Conservation (phyloP, 192 early-diverging fungal genomes). For the Coemansia reversa region DNA sequence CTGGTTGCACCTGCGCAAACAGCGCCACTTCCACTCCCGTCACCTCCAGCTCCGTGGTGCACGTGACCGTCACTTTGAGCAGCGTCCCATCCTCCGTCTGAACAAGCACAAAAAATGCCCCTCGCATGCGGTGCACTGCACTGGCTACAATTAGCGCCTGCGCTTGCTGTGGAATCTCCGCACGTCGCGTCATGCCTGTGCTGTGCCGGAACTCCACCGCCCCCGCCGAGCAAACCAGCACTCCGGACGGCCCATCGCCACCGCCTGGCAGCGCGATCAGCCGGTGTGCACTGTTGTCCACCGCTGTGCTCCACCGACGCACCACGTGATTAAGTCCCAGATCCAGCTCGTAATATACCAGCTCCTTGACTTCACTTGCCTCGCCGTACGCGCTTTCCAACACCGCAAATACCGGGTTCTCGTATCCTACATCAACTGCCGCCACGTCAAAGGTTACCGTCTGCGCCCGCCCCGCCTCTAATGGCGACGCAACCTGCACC, state of each 20-base stretch:
- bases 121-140: slow-evolving; percentile 88
- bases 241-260: slow-evolving; percentile 93
- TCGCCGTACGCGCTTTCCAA: slow-evolving; percentile 82
- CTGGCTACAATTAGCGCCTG: slow-evolving; percentile 78
- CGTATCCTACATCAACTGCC: slow-evolving; percentile 96
- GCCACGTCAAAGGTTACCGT: slow-evolving; percentile 77
- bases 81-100: slow-evolving; percentile 94
- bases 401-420: slow-evolving; percentile 97
- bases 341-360: slow-evolving; percentile 96
- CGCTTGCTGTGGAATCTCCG: slow-evolving; percentile 64
- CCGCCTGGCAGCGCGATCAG: slow-evolving; percentile 80
- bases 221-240: slow-evolving; percentile 92
- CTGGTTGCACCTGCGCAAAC: slow-evolving; percentile 90
- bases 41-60: slow-evolving; percentile 56
- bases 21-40: slow-evolving; percentile 83
- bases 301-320: slow-evolving; percentile 88
- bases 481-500: slow-evolving; percentile 89
- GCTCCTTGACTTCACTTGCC: slow-evolving; percentile 77
- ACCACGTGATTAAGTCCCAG: slow-evolving; percentile 98
- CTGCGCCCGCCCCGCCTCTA: slow-evolving; percentile 87
- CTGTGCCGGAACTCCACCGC: slow-evolving; percentile 85
- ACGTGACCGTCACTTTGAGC: slow-evolving; percentile 89
- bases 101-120: slow-evolving; percentile 83
- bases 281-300: slow-evolving; percentile 72
- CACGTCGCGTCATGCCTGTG: slow-evolving; percentile 62